Evolutionary conservation across 805 yeast species (phyloP).

Genomic region (Pichia kluyveri): DNA sequence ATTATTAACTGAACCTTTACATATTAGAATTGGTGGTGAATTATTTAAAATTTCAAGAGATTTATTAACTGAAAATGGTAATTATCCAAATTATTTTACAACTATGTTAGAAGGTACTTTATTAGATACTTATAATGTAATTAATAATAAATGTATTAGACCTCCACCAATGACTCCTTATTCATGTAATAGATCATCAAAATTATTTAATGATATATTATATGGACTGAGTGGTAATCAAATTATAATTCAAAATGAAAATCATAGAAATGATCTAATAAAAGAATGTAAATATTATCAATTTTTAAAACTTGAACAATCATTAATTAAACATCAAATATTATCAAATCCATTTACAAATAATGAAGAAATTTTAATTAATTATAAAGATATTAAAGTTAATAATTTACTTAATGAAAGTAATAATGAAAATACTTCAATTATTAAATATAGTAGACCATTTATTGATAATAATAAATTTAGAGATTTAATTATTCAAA

Average conservation of each 20-base stretch:
- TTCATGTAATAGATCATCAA: slow-evolving; percentile 42
- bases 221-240: slow-evolving; percentile 47
- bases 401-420: slow-evolving; percentile 23
- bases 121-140: slow-evolving; percentile 31
- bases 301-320: slow-evolving; percentile 66
- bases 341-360: slow-evolving; percentile 41
- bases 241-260: slow-evolving; percentile 37
- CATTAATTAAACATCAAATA: slow-evolving; percentile 44
- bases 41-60: slow-evolving; percentile 51
- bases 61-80: slow-evolving; percentile 52
- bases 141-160: slow-evolving; percentile 39
- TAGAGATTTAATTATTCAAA: slow-evolving; percentile 36
- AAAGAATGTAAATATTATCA: slow-evolving; percentile 73
- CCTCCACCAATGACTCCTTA: slow-evolving; percentile 73
- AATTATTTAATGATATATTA: slow-evolving; percentile 46
- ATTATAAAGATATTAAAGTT: slow-evolving; percentile 36
- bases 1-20: slow-evolving; percentile 45
- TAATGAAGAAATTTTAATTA: slow-evolving; percentile 49
- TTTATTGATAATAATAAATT: slow-evolving; percentile 28
- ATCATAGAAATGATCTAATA: slow-evolving; percentile 47
- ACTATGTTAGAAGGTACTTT: slow-evolving; percentile 47
- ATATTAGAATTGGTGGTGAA: slow-evolving; percentile 49
- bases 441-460: slow-evolving; percentile 36
- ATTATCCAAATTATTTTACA: slow-evolving; percentile 69
- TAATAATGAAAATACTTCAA: slow-evolving; percentile 9